phyloP scores from a whole-genome alignment of 2,329 filamentous ascomycete genomes.

The Pseudocercospora cruenta region DNA sequence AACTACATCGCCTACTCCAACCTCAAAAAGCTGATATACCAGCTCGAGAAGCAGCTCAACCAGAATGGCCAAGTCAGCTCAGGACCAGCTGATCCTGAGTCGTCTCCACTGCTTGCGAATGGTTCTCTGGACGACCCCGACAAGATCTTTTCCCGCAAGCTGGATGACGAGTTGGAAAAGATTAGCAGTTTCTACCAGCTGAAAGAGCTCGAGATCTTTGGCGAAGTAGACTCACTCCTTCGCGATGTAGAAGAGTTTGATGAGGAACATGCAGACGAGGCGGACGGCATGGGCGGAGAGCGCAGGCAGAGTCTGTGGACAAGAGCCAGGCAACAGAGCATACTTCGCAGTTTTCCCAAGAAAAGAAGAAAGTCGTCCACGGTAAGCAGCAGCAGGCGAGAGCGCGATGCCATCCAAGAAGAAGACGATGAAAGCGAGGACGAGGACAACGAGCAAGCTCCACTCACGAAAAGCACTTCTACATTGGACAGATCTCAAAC shows the following conservation, averaged over 20 bases:
- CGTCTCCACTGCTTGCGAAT: constrained; percentile 73
- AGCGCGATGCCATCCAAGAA: constrained; percentile 57
- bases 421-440: constrained; percentile 57
- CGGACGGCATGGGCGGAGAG: constrained; percentile 34
- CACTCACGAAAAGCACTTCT: constrained; percentile 44
- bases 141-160: constrained; percentile 74
- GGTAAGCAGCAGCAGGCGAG: constrained; percentile 39
- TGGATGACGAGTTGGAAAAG: constrained; percentile 91
- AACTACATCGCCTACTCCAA: constrained; percentile 99
- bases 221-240: constrained; percentile 77
- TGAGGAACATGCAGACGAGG: constrained; percentile 51
- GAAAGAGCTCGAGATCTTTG: constrained; percentile 85
- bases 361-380: constrained; percentile 51
- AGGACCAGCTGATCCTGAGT: constrained; percentile 70
- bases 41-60: constrained; percentile 83
- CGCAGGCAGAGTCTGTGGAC: constrained; percentile 39
- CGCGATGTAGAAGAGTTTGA: constrained; percentile 73
- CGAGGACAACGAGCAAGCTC: constrained; percentile 57
- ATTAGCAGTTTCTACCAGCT: constrained; percentile 86
- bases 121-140: constrained; percentile 68
- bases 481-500: constrained; percentile 28
- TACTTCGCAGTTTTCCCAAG: constrained; percentile 54
- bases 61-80: constrained; percentile 45
- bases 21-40: constrained; percentile 97
- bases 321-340: constrained; percentile 47